Evolutionary conservation across 441 rosid species (phyloP).

Genomic region (Codiaeum variegatum): DNA sequence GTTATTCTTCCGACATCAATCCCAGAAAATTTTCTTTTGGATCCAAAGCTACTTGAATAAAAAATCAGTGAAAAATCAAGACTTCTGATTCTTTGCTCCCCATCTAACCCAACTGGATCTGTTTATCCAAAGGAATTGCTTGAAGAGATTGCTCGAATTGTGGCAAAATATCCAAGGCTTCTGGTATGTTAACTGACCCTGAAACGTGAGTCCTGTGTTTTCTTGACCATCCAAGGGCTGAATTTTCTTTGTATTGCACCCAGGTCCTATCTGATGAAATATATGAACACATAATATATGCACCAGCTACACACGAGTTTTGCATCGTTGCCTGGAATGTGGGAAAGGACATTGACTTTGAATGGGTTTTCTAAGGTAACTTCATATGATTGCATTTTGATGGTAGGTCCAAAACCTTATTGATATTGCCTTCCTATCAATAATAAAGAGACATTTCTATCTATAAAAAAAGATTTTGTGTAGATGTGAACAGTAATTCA

Average conservation of each 20-base stretch:
- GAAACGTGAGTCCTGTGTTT: constrained; percentile 10
- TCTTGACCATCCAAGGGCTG: constrained; percentile 10
- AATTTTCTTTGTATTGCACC: constrained; percentile 19
- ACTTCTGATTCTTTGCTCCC: constrained; percentile 81
- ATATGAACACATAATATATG: constrained; percentile 89
- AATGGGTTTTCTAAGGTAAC: constrained; percentile 97
- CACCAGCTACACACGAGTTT: constrained; percentile 84
- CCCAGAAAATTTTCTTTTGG: constrained; percentile 71
- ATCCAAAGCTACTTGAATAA: constrained; percentile 74
- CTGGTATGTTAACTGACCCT: constrained; percentile 44
- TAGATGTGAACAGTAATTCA: constrained; percentile 2
- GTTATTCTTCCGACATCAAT: constrained; percentile 79
- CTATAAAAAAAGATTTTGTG: neutral
- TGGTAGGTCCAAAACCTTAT: neutral
- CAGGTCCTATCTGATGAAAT: constrained; percentile 96
- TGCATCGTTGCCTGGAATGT: constrained; percentile 94
- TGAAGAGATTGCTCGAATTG: constrained; percentile 76
- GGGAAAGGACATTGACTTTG: constrained; percentile 86
- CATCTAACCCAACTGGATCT: constrained; percentile 97
- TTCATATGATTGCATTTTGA: neutral
- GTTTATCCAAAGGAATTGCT: constrained; percentile 87
- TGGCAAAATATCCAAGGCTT: constrained; percentile 92
- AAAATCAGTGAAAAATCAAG: constrained; percentile 78
- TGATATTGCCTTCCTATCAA: neutral
- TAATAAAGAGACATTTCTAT: constrained; percentile 7